Conservation (phyloP, 768 basidiomycete species). For the Melanogaster broomeanus region DNA sequence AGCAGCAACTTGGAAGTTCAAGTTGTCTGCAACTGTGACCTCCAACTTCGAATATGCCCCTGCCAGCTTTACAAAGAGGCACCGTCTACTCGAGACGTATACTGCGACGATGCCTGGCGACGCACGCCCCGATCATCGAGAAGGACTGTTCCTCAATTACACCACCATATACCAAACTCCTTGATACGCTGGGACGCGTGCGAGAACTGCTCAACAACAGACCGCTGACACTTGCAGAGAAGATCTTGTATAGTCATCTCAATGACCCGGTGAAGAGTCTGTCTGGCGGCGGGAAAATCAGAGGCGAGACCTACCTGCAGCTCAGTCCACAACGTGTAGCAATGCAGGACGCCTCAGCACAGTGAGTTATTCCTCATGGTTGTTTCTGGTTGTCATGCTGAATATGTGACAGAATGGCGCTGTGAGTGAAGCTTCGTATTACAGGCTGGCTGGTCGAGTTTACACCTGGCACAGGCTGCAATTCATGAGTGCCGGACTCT, state of each 20-base stretch:
- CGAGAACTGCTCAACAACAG: slow-evolving; percentile 65
- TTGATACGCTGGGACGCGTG: slow-evolving; percentile 69
- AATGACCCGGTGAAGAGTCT: slow-evolving; percentile 74
- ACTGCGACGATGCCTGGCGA: slow-evolving; percentile 38
- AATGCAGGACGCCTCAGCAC: slow-evolving; percentile 94
- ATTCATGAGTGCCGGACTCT: slow-evolving; percentile 95
- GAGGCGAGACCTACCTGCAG: slow-evolving; percentile 90
- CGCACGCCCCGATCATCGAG: slow-evolving; percentile 41
- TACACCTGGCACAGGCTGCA: slow-evolving; percentile 62
- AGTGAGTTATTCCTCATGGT: slow-evolving; percentile 51
- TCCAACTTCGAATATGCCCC: slow-evolving; percentile 25
- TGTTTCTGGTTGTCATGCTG: slow-evolving; percentile 5
- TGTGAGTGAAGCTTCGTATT: slow-evolving; percentile 46
- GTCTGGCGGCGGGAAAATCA: slow-evolving; percentile 61
- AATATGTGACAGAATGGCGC: slow-evolving; percentile 65
- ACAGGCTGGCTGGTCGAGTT: slow-evolving; percentile 2
- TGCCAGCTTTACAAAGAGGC: slow-evolving; percentile 19
- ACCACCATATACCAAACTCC: slow-evolving; percentile 77
- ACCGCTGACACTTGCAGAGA: slow-evolving; percentile 94
- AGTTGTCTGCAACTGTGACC: too few relatives aligned
- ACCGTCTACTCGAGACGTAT: slow-evolving; percentile 11
- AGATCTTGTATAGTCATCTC: slow-evolving; percentile 95
- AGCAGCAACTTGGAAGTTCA: too few relatives aligned
- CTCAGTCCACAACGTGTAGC: slow-evolving; percentile 92
- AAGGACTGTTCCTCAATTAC: slow-evolving; percentile 75